Base-by-base conservation (phyloP, 2,329 filamentous ascomycete species). In the Cercospora berteroae region DNA sequence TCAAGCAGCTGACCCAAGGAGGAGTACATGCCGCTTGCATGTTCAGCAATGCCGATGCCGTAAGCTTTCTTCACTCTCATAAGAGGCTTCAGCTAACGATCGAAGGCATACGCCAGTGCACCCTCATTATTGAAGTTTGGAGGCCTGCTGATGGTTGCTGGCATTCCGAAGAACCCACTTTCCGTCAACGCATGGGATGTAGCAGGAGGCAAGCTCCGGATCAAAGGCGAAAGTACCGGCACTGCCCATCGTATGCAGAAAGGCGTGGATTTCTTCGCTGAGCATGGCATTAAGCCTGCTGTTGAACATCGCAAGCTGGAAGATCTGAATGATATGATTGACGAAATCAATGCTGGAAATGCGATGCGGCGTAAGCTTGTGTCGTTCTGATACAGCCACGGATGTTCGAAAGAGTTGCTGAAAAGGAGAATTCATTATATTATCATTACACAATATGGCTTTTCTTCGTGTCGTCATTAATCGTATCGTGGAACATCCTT, bases 401-500 rank as follows among this genome's bases (percentile, higher is more conserved):
- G 12, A 57, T 18, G 62, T 67, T 55, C 63, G 66, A 25, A 58
- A 61, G 13, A 66, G 63, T 57, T 20, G 61, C 13, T 25, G 65
- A 4, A 66, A 69, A 60, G 16, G 60, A 60, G 13, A 29, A 25
- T 31, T 9, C 29, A 29, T 31, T 60, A 60, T 13, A 23, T 25
- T 61, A 61, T 18, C 16, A 61, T 50, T 50, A 61, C 25, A 61
- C 36, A 61, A 29, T 31, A 48, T 18, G 9, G 23, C 18, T 60
- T 29, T 20, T 27, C 48, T 23, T 27, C 33, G n/a, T 50, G 4
- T 18, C 36, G 18, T 61, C 39, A 33, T 44, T 10, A 10, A 4
- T 61, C 42, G 20, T 50, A 50, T 2, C 31, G 18, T 39, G 39
- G 23, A 27, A 25, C n/a, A 13, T 16, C 7, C 23, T 55, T 23